Evolutionary conservation across 805 yeast species (phyloP), one percentile per base, ranked within the genome.

Genomic region (Saccharomycopsis microspora): DNA sequence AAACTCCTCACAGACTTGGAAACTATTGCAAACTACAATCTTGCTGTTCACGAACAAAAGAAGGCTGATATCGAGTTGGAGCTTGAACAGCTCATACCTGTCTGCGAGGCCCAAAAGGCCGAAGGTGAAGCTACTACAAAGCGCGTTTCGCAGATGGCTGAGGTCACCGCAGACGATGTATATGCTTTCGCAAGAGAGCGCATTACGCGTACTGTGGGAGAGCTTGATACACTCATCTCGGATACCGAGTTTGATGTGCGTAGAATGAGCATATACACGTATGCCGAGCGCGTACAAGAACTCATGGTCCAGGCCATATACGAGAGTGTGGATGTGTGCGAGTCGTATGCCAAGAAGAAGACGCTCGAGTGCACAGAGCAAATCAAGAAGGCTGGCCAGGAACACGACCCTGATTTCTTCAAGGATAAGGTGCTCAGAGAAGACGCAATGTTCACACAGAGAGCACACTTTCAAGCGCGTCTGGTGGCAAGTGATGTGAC

Each of bases 371-470:
- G 79, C 3, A 90, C 93, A 27, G 72, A 71, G 5, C 69, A 73
- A 33, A 79, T 93, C 50, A 77, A 78, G 47, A 53, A 62, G 5
- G 55, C 81, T 19, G 97, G 96, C 0, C 69, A 72, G 43, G 66
- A 65, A 3, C 86, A 86, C 5, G 74, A 75, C 32, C 82, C 77
- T 32, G 72, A 69, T 41, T 65, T 67, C 10, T 68, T 71, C 62
- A 55, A 75, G 31, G 82, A 79, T 45, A 75, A 79, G 45, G 71
- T 71, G 5, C 86, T 86, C 61, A 74, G 82, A 49, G 73, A 83
- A 6, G 80, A 78, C 32, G 72, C 83, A 38, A 93, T 93, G 97
- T 90, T 88, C 58, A 76, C 87, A 2, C 78, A 87, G 55, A 72
- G 72, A 49, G 75, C 72, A 38, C 96, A 93, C 57, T 62, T 72